phyloP scores from a whole-genome alignment of 2,329 filamentous ascomycete genomes.

The Colletotrichum sidae region DNA sequence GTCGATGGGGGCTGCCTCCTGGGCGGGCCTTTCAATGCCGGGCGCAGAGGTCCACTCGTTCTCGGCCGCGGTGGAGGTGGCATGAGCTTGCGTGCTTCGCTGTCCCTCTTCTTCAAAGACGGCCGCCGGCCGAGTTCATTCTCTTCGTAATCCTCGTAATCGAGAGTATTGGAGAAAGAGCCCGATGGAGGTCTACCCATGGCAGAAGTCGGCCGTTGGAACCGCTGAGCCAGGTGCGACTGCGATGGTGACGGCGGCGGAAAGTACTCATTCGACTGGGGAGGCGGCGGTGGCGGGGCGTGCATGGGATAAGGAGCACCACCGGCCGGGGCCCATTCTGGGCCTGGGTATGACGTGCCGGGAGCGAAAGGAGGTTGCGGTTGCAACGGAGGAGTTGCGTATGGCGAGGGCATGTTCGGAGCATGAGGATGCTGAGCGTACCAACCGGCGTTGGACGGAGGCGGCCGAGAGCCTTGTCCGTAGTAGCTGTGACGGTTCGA shows the following conservation, averaged over 20 bases:
- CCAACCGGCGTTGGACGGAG: slow-evolving; percentile 36
- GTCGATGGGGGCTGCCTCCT: slow-evolving; percentile 42
- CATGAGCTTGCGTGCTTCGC: slow-evolving; percentile 61
- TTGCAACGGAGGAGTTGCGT: slow-evolving; percentile 10
- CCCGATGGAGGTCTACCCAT: slow-evolving; percentile 49
- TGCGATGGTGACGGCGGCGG: slow-evolving; percentile 31
- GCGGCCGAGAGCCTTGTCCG: slow-evolving; percentile 36
- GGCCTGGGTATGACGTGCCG: slow-evolving; percentile 20
- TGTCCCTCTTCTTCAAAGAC: slow-evolving; percentile 55
- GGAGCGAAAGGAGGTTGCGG: slow-evolving; percentile 27
- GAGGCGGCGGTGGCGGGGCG: slow-evolving; percentile 9
- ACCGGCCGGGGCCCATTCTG: slow-evolving; percentile 25
- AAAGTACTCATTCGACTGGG: slow-evolving; percentile 34
- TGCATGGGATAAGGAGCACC: slow-evolving; percentile 24
- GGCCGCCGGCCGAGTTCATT: slow-evolving; percentile 54
- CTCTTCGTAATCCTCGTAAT: slow-evolving; percentile 54
- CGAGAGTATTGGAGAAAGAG: slow-evolving; percentile 46
- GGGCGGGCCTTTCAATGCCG: slow-evolving; percentile 45
- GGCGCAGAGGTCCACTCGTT: slow-evolving; percentile 40
- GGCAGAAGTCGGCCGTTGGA: slow-evolving; percentile 49
- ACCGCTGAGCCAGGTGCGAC: slow-evolving; percentile 37
- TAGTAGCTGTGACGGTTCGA: slow-evolving; percentile 37
- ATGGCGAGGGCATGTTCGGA: slow-evolving; percentile 22
- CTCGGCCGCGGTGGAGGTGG: slow-evolving; percentile 53
- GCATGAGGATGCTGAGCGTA: slow-evolving; percentile 23